Percentiles rank a stretch among this genome's conserved stretches.
Evolutionary conservation across 768 basidiomycete genomes (phyloP).

Genomic region (Boletus coccyginus): DNA sequence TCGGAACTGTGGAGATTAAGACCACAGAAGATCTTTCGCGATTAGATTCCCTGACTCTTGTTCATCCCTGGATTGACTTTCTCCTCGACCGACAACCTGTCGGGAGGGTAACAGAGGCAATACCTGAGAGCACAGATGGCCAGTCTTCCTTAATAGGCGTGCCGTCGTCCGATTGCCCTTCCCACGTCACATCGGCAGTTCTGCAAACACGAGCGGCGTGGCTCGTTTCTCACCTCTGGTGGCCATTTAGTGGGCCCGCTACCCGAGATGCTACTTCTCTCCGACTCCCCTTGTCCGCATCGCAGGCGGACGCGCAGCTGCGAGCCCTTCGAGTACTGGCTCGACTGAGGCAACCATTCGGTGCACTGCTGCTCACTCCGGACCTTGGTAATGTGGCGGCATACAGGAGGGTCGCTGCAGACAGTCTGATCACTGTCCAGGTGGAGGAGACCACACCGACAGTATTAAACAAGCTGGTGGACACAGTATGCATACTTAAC

Average conservation of each 20-base stretch:
- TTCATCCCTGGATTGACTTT: too few relatives aligned
- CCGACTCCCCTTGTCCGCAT: neutral
- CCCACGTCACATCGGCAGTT: too few relatives aligned
- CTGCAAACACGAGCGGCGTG: neutral
- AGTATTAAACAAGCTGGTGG: neutral
- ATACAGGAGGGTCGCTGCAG: slow-evolving; percentile 5
- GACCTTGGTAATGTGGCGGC: neutral
- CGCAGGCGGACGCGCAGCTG: neutral
- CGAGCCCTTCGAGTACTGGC: neutral
- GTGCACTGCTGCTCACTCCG: neutral
- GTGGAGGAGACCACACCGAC: neutral
- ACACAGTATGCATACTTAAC: neutral
- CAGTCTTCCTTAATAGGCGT: neutral
- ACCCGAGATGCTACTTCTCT: neutral
- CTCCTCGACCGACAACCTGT: too few relatives aligned
- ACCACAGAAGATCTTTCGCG: too few relatives aligned
- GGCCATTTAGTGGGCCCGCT: neutral
- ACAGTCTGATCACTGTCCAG: too few relatives aligned
- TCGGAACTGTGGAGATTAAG: too few relatives aligned
- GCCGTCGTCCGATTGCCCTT: neutral
- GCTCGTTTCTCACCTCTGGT: neutral
- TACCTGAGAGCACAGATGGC: neutral
- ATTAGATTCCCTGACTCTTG: too few relatives aligned
- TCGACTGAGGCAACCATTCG: neutral
- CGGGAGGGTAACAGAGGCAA: too few relatives aligned